Percentiles rank a stretch among this genome's conserved stretches.
Evolutionary conservation across 257 asterid genomes (phyloP).

Genomic region (Eustoma russellianum): DNA sequence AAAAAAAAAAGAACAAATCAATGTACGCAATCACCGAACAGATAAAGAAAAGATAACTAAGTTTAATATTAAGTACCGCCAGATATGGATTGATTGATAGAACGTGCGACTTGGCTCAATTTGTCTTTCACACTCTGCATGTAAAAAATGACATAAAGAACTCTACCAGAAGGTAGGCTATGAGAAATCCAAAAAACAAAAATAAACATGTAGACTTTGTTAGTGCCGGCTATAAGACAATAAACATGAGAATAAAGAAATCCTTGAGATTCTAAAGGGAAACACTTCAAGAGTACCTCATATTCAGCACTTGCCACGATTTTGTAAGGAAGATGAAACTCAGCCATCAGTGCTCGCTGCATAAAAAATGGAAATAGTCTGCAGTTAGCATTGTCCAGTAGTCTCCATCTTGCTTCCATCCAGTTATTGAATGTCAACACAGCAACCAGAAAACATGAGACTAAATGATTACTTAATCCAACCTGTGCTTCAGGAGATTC

Average conservation of each 20-base stretch:
- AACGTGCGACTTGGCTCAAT: constrained; percentile 66
- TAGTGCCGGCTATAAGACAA: too few relatives aligned
- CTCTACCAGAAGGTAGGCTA: not conserved
- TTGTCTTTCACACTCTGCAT: constrained; percentile 73
- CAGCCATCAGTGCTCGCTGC: constrained; percentile 60
- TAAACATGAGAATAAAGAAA: not conserved
- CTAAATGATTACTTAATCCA: constrained; percentile 13
- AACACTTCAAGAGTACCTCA: constrained; percentile 45
- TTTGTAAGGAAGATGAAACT: constrained; percentile 83
- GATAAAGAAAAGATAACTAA: not conserved
- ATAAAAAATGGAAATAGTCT: constrained; percentile 16
- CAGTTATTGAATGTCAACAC: too few relatives aligned
- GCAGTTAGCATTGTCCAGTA: constrained; percentile 1
- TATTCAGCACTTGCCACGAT: constrained; percentile 64
- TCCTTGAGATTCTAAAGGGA: not conserved
- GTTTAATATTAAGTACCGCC: constrained; percentile 31
- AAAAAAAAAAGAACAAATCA: constrained; percentile 3
- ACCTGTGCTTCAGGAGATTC: constrained; percentile 68
- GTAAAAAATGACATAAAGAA: not conserved
- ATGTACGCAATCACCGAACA: constrained; percentile 1
- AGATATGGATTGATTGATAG: constrained; percentile 39
- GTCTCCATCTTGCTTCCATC: not conserved
- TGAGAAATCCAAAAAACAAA: too few relatives aligned
- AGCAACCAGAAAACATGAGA: not conserved
- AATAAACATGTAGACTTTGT: too few relatives aligned